Conservation (phyloP, 371 early-diverging fungal species). For the Mortierella sp. region DNA sequence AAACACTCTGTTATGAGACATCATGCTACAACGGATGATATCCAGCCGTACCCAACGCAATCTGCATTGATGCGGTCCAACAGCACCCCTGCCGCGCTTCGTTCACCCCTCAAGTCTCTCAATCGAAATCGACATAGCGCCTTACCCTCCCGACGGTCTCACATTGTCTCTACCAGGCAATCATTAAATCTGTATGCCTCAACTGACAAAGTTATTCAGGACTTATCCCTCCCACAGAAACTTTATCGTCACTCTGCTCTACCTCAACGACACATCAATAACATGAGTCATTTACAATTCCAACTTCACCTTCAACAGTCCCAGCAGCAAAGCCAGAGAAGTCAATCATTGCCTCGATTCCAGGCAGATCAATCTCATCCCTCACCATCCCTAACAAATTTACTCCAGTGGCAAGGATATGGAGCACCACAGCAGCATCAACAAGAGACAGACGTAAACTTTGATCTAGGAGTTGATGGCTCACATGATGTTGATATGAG, state of each 20-base stretch:
- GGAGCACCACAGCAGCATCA: conserved; percentile 16
- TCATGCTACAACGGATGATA: conserved; percentile 31
- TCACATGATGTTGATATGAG: conserved; percentile 7
- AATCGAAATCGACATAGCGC: conserved; percentile 42
- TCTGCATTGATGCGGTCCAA: conserved; percentile 45
- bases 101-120: conserved; percentile 33
- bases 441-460: conserved; percentile 22
- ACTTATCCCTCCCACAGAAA: conserved; percentile 47
- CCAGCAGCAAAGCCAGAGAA: conserved; percentile 31
- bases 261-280: conserved; percentile 39
- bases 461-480: conserved; percentile 4
- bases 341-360: conserved; percentile 23
- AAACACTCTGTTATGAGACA: conserved; percentile 11
- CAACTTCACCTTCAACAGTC: conserved; percentile 42
- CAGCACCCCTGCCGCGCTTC: conserved; percentile 47
- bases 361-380: conserved; percentile 27
- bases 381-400: conserved; percentile 11
- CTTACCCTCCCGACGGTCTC: conserved; percentile 33
- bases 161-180: conserved; percentile 25
- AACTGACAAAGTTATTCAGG: conserved; percentile 51
- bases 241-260: conserved; percentile 41
- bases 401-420: conserved; percentile 18
- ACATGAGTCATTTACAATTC: conserved; percentile 42
- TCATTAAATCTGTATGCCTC: conserved; percentile 46
- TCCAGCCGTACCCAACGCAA: conserved; percentile 28